Percentiles rank a stretch among this genome's conserved stretches.
phyloP scores from a whole-genome alignment of 805 yeast genomes.

The Zygoascus biomembranicola region DNA sequence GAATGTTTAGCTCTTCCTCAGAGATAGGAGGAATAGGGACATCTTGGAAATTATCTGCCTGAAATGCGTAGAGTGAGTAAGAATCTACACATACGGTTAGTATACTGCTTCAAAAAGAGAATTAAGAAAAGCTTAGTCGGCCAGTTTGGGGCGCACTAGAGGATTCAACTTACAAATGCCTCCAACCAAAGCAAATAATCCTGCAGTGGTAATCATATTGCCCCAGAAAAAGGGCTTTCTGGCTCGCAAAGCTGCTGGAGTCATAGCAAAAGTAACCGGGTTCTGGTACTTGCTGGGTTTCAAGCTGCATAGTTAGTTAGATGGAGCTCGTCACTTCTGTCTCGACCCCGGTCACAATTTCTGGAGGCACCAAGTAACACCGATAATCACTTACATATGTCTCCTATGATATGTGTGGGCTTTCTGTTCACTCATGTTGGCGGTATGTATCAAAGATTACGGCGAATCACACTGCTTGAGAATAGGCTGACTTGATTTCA shows the following conservation, averaged over 20 bases:
- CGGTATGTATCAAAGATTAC: no score
- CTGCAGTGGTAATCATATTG: conserved; percentile 56
- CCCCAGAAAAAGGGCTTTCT: conserved; percentile 77
- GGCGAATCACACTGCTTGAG: no score
- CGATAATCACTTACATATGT: not conserved
- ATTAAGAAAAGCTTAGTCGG: no score
- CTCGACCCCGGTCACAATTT: no score
- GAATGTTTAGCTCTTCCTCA: conserved; percentile 64
- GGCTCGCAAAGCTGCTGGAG: conserved; percentile 89
- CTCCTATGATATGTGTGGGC: conserved; percentile 1
- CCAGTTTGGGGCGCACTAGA: not conserved
- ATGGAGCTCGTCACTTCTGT: not conserved
- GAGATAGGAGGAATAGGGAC: conserved; percentile 91
- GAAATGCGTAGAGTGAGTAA: conserved; percentile 35
- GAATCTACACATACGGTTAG: conserved; percentile 5
- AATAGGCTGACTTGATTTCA: no score
- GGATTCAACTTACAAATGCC: conserved; percentile 47
- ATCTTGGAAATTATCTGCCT: conserved; percentile 65
- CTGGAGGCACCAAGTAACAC: no score
- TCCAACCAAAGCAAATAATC: conserved; percentile 54
- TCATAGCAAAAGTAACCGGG: conserved; percentile 71
- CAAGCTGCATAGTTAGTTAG: conserved; percentile 8
- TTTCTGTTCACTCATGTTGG: not conserved
- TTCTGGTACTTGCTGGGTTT: conserved; percentile 45
- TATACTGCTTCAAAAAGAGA: not conserved